phyloP scores from a whole-genome alignment of 2,329 filamentous ascomycete genomes.

The Rhynchosporium agropyri region DNA sequence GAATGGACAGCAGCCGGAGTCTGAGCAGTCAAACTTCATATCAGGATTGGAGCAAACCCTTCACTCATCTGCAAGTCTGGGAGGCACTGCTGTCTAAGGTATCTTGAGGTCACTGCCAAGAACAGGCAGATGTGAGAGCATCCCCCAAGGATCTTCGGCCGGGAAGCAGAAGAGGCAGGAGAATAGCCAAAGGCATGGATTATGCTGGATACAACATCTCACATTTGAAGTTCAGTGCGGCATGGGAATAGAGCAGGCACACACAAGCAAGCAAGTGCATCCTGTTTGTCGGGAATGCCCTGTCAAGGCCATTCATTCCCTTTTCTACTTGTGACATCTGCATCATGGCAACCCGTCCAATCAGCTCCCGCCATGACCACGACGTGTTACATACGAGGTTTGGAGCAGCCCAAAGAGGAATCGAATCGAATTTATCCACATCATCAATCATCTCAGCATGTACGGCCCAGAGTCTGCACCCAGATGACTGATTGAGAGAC shows the following conservation, averaged over 20 bases:
- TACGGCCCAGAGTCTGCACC: neutral
- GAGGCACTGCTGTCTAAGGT: neutral
- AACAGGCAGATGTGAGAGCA: no score
- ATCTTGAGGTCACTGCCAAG: no score
- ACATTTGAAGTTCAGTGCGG: neutral
- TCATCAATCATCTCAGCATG: conserved; percentile 5
- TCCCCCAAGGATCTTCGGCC: neutral
- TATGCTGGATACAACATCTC: neutral
- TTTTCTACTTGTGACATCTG: conserved; percentile 29
- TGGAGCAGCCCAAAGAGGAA: conserved; percentile 21
- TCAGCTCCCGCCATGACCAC: conserved; percentile 9
- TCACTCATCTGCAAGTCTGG: no score
- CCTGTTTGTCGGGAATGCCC: conserved; percentile 12
- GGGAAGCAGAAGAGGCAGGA: neutral
- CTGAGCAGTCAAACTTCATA: neutral
- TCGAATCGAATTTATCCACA: conserved; percentile 18
- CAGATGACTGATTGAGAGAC: neutral
- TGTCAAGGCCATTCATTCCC: conserved; percentile 4
- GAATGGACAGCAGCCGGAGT: neutral
- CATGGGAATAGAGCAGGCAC: neutral
- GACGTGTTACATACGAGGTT: conserved; percentile 27
- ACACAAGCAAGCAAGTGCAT: neutral
- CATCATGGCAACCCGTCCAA: conserved; percentile 13
- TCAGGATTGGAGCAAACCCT: no score
- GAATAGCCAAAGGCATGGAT: neutral